Evolutionary conservation across 1,284 basidiomycete genomes (phyloP).

Genomic region (Rhodotorula sp.): DNA sequence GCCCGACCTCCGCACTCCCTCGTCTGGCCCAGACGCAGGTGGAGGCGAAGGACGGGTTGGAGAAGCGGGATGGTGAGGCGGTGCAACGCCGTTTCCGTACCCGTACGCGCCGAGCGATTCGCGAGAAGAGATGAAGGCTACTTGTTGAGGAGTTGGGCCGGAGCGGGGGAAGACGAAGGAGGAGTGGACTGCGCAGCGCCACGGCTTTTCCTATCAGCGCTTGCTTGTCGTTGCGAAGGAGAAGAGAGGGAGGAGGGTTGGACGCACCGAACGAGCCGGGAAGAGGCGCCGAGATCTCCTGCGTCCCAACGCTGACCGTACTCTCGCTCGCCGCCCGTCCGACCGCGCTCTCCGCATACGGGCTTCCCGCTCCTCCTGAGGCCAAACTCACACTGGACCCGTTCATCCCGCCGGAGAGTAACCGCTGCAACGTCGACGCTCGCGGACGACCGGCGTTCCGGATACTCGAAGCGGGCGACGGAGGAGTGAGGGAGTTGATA

Average conservation of each 20-base stretch:
- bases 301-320: constrained; percentile 13
- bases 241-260: not conserved
- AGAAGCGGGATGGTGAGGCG: not conserved
- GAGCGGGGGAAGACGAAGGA: constrained; percentile 30
- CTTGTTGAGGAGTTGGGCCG: constrained; percentile 29
- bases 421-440: constrained; percentile 18
- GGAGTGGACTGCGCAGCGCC: constrained; percentile 19
- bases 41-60: not conserved
- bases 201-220: not conserved
- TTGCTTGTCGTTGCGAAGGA: too few relatives aligned
- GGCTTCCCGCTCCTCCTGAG: constrained; percentile 10
- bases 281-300: constrained; percentile 30
- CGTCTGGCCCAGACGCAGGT: not conserved
- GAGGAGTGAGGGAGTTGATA: not conserved
- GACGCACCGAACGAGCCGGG: constrained; percentile 31
- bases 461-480: not conserved
- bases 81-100: constrained; percentile 12
- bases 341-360: constrained; percentile 19
- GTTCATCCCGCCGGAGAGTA: constrained; percentile 11
- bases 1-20: not conserved
- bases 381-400: constrained; percentile 3
- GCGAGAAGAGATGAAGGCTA: constrained; percentile 34
- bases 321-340: constrained; percentile 13
- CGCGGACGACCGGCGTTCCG: constrained; percentile 3
- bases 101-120: constrained; percentile 37